Evolutionary conservation across 2,329 filamentous ascomycete species (phyloP).

Genomic region (Sordariomycetes sp.): DNA sequence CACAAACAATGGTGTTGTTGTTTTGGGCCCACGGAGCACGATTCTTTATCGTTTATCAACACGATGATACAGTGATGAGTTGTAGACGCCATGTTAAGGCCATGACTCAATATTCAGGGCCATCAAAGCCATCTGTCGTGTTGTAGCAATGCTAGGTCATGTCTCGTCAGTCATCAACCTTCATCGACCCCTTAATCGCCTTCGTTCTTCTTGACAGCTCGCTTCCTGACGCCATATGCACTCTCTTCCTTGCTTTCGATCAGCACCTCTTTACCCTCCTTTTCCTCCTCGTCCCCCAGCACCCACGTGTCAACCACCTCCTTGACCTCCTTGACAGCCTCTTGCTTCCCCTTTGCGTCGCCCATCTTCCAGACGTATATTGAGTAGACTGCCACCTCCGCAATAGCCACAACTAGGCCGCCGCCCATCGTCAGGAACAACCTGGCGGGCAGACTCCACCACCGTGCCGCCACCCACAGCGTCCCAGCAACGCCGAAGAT

Average conservation of each 20-base stretch:
- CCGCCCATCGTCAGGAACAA: constrained; percentile 64
- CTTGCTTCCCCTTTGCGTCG: constrained; percentile 57
- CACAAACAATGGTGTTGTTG: too few relatives aligned
- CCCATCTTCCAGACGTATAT: constrained; percentile 65
- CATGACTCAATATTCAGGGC: too few relatives aligned
- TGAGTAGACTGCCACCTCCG: constrained; percentile 69
- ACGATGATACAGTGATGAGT: too few relatives aligned
- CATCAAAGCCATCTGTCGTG: too few relatives aligned
- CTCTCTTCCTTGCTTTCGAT: constrained; percentile 12
- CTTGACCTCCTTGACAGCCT: constrained; percentile 53
- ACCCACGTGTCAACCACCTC: constrained; percentile 67
- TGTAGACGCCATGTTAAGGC: too few relatives aligned
- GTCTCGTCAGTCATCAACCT: too few relatives aligned
- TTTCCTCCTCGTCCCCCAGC: constrained; percentile 30
- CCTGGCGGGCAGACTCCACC: constrained; percentile 65
- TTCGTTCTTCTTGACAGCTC: constrained; percentile 9
- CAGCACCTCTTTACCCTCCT: constrained; percentile 13
- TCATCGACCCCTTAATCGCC: too few relatives aligned
- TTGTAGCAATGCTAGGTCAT: too few relatives aligned
- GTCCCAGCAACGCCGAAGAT: constrained; percentile 71
- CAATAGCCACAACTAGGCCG: constrained; percentile 59
- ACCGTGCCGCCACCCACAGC: constrained; percentile 68
- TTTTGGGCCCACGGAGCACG: too few relatives aligned
- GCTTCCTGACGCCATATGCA: constrained; percentile 14
- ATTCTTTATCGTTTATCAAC: neutral